phyloP scores from a whole-genome alignment of 352 stramenopile species.

The Phytophthora podocarpi region DNA sequence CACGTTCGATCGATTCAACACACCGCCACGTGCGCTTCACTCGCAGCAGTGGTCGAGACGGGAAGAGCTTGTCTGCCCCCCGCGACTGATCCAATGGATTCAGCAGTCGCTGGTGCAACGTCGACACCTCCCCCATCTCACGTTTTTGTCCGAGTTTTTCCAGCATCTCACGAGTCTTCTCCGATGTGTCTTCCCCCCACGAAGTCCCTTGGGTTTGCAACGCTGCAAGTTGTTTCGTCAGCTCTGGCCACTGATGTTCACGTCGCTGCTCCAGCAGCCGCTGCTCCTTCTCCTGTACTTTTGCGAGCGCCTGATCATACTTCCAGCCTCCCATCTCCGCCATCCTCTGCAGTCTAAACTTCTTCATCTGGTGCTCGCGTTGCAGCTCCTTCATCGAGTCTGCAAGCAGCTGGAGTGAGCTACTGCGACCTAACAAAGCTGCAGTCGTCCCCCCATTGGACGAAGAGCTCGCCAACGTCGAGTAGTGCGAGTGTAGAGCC shows the following conservation, averaged over 20 bases:
- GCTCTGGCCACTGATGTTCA: slow-evolving; percentile 66
- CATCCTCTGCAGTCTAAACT: slow-evolving; percentile 67
- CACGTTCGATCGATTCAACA: slow-evolving; percentile 80
- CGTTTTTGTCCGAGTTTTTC: slow-evolving; percentile 32
- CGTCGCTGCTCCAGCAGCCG: slow-evolving; percentile 62
- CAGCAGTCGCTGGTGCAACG: slow-evolving; percentile 59
- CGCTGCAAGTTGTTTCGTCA: slow-evolving; percentile 48
- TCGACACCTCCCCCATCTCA: slow-evolving; percentile 61
- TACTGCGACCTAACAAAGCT: slow-evolving; percentile 22
- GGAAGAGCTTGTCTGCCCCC: slow-evolving; percentile 49
- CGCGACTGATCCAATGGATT: slow-evolving; percentile 75
- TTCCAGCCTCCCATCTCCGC: slow-evolving; percentile 79
- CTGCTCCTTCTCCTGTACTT: slow-evolving; percentile 58
- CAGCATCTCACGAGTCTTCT: slow-evolving; percentile 26
- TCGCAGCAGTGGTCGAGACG: slow-evolving; percentile 70
- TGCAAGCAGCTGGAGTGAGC: slow-evolving; percentile 54
- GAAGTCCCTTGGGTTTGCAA: slow-evolving; percentile 21
- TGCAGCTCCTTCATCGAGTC: slow-evolving; percentile 82
- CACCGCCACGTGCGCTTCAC: slow-evolving; percentile 88
- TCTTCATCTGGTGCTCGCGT: slow-evolving; percentile 87
- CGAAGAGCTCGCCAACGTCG: slow-evolving; percentile 21
- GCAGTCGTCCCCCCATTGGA: background rate
- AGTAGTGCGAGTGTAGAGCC: slow-evolving; percentile 64
- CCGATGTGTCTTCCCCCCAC: slow-evolving; percentile 4
- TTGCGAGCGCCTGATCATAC: slow-evolving; percentile 61